Conservation (phyloP, 2,329 filamentous ascomycete genomes). For the Exophiala aquamarina region DNA sequence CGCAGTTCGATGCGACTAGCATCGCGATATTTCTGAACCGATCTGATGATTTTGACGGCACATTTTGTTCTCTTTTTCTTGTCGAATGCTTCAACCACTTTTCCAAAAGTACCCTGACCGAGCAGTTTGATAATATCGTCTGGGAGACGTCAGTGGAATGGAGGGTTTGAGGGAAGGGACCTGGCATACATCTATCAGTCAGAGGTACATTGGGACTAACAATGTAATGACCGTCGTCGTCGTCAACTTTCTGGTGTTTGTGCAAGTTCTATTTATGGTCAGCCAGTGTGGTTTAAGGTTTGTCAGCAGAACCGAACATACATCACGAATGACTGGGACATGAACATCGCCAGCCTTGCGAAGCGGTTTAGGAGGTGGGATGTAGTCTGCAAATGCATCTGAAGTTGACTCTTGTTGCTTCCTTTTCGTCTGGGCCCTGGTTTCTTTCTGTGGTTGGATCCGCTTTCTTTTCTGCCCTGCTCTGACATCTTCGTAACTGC, state of each 20-base stretch:
- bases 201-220: conserved; percentile 83
- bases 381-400: conserved; percentile 74
- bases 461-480: conserved; percentile 90
- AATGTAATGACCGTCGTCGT: conserved; percentile 96
- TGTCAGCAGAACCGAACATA: conserved; percentile 40
- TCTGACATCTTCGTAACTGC: conserved; percentile 63
- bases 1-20: conserved; percentile 92
- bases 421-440: conserved; percentile 78
- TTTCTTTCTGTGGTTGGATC: conserved; percentile 70
- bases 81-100: conserved; percentile 92
- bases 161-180: conserved; percentile 5
- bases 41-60: conserved; percentile 96
- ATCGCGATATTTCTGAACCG: conserved; percentile 96
- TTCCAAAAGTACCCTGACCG: conserved; percentile 96
- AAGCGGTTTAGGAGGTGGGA: conserved; percentile 81
- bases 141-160: conserved; percentile 38
- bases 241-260: conserved; percentile 75
- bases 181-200: conserved; percentile 79
- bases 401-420: conserved; percentile 69
- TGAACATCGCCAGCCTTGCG: conserved; percentile 84
- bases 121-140: conserved; percentile 87
- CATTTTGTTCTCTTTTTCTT: conserved; percentile 74
- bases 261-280: conserved; percentile 42
- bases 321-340: conserved; percentile 60
- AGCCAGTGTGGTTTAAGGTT: conserved; percentile 4